Percentiles rank a stretch among this genome's conserved stretches.
Evolutionary conservation across 805 yeast genomes (phyloP).

Genomic region (Myxozyma udenii): DNA sequence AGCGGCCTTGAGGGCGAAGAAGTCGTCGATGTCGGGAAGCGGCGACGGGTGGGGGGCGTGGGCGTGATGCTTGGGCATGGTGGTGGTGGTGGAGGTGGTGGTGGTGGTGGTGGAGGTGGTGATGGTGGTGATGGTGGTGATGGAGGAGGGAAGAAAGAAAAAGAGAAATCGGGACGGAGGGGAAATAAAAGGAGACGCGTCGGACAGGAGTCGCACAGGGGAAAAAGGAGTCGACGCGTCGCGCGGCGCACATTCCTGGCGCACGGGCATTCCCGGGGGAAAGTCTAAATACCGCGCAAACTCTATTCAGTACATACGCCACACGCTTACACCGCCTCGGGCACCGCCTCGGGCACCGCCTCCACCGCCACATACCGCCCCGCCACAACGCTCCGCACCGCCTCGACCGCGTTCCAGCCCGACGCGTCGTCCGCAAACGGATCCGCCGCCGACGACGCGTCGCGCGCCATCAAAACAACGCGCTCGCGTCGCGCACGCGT

Average conservation of each 20-base stretch:
- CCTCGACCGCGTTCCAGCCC: constrained; percentile 24
- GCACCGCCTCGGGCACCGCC: not conserved
- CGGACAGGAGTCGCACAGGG: not conserved
- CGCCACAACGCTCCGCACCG: constrained; percentile 23
- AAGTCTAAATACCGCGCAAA: no score
- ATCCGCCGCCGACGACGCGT: constrained; percentile 18
- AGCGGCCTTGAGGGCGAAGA: constrained; percentile 5
- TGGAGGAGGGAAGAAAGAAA: not conserved
- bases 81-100: not conserved
- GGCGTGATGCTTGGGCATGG: constrained; percentile 9
- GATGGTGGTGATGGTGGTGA: not conserved
- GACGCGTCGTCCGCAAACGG: constrained; percentile 31
- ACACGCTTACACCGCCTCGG: not conserved
- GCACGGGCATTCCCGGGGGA: no score
- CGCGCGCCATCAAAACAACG: constrained; percentile 14
- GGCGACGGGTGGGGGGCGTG: constrained; percentile 7
- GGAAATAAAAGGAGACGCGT: not conserved
- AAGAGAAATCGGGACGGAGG: not conserved
- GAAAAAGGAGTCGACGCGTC: not conserved
- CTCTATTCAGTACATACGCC: not conserved
- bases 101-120: not conserved
- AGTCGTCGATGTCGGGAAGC: not conserved
- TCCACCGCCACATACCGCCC: constrained; percentile 26
- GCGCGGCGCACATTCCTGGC: constrained; percentile 1
- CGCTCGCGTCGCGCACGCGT: constrained; percentile 7